These are phyloP conservation scores for Allantophomopsis lycopodina DNA, from an alignment of 2,329 filamentous ascomycete species.

Conservation along the genomic window DNA sequence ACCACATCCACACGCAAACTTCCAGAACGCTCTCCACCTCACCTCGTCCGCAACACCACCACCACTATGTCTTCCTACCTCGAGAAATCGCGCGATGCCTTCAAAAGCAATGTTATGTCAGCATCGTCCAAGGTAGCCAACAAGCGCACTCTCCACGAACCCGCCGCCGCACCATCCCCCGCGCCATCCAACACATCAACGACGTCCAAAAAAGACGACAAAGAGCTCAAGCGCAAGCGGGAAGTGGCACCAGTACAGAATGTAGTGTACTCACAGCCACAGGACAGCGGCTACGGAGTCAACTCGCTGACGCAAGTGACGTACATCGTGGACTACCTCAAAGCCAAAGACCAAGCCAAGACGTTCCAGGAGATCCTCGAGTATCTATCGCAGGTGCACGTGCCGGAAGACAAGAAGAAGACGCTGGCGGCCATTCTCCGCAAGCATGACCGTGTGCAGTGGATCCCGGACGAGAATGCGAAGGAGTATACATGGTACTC, in stretches of 20 bases:
- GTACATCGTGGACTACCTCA: slow-evolving; percentile 75
- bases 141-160: slow-evolving; percentile 33
- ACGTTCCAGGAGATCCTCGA: slow-evolving; percentile 64
- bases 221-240: slow-evolving; percentile 51
- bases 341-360: slow-evolving; percentile 55
- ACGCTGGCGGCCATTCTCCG: slow-evolving; percentile 56
- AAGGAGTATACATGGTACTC: slow-evolving; percentile 52
- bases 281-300: slow-evolving; percentile 59
- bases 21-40: slow-evolving; percentile 1
- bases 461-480: slow-evolving; percentile 39
- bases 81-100: slow-evolving; percentile 49
- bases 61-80: slow-evolving; percentile 45
- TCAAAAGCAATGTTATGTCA: slow-evolving; percentile 46
- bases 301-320: slow-evolving; percentile 80
- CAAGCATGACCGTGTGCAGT: slow-evolving; percentile 44
- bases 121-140: slow-evolving; percentile 47
- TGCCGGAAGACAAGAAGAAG: slow-evolving; percentile 45
- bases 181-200: slow-evolving; percentile 41
- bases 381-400: slow-evolving; percentile 60
- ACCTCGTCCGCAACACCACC: slow-evolving; percentile 1
- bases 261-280: slow-evolving; percentile 65
- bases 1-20: neutral
- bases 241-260: slow-evolving; percentile 21
- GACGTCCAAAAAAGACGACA: slow-evolving; percentile 30
- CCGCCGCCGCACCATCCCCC: slow-evolving; percentile 45